A percentile compares a stretch with the other conserved stretches of the same genome.
These are phyloP conservation scores for Neurospora sp. DNA, from an alignment of 495 filamentous ascomycete species.

Conservation along the genomic window DNA sequence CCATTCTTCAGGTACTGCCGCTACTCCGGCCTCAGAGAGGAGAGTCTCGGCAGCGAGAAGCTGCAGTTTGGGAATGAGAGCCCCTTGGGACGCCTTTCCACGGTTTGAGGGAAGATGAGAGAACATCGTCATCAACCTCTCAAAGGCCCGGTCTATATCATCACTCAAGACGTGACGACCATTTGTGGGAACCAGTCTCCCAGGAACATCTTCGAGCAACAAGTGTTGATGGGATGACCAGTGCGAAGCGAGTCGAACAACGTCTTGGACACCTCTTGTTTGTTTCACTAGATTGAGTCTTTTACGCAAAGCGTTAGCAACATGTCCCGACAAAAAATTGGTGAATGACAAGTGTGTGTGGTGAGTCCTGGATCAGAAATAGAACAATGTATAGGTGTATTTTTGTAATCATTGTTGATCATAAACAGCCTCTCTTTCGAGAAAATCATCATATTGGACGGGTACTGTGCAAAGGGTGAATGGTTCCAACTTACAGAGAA, in stretches of 20 bases:
- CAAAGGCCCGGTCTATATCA: not conserved
- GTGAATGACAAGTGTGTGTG: not conserved
- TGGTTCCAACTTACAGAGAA: slow-evolving; percentile 8
- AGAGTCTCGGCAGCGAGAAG: slow-evolving; percentile 15
- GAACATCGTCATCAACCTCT: not conserved
- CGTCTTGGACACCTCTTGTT: not conserved
- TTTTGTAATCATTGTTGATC: not conserved
- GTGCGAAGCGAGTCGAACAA: slow-evolving; percentile 9
- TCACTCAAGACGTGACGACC: not conserved
- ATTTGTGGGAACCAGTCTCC: not conserved
- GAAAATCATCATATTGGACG: not conserved
- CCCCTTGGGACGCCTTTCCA: not conserved
- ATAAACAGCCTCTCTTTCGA: not conserved
- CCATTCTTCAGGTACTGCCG: slow-evolving; percentile 1
- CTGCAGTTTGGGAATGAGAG: not conserved
- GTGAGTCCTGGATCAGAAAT: not conserved
- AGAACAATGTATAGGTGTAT: not conserved
- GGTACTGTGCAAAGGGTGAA: not conserved
- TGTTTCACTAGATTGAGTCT: slow-evolving; percentile 10
- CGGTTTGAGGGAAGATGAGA: not conserved
- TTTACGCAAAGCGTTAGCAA: slow-evolving; percentile 2
- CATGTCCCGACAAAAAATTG: not conserved
- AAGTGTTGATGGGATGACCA: slow-evolving; percentile 11
- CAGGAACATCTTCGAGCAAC: not conserved
- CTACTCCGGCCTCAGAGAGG: slow-evolving; percentile 15